These are phyloP conservation scores for Gymnopus androsaceus DNA, from an alignment of 1,284 basidiomycete genomes.

Conservation along the genomic window DNA sequence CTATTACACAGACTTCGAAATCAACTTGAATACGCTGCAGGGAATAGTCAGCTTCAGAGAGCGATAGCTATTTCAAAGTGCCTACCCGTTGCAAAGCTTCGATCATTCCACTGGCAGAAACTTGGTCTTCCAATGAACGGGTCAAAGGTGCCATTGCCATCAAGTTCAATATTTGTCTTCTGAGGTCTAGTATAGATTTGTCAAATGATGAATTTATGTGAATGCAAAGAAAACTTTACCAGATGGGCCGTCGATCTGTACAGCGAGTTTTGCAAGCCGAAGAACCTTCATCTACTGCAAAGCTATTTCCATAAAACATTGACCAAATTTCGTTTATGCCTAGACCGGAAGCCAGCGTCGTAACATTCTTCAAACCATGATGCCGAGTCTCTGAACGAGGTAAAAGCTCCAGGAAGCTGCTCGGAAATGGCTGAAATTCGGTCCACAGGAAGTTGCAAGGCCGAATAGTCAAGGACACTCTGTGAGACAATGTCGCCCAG, in stretches of 20 bases:
- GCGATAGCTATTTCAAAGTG: not conserved
- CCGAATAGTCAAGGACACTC: slow-evolving; percentile 49
- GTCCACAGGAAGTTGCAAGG: slow-evolving; percentile 40
- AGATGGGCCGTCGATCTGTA: not conserved
- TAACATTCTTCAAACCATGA: slow-evolving; percentile 36
- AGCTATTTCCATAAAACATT: slow-evolving; percentile 33
- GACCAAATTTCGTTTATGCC: slow-evolving; percentile 61
- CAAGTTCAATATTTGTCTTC: slow-evolving; percentile 40
- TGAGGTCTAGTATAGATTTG: slow-evolving; percentile 30
- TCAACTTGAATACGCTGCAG: not conserved
- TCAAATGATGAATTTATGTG: slow-evolving; percentile 16
- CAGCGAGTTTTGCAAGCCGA: slow-evolving; percentile 9
- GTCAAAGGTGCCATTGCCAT: slow-evolving; percentile 42
- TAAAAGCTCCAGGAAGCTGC: slow-evolving; percentile 34
- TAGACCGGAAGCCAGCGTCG: slow-evolving; percentile 56
- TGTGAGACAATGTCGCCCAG: slow-evolving; percentile 32
- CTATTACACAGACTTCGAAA: not conserved
- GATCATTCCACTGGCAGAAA: slow-evolving; percentile 12
- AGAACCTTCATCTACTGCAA: not conserved
- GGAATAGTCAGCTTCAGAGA: not conserved
- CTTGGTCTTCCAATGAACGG: slow-evolving; percentile 16
- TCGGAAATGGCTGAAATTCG: slow-evolving; percentile 44
- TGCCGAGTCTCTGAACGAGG: slow-evolving; percentile 30
- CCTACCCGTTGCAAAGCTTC: slow-evolving; percentile 15
- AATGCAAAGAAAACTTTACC: not conserved